Percentiles rank a stretch among this genome's conserved stretches.
These are phyloP conservation scores for Trichodelitschia bisporula DNA, from an alignment of 495 filamentous ascomycete genomes.

Conservation along the genomic window DNA sequence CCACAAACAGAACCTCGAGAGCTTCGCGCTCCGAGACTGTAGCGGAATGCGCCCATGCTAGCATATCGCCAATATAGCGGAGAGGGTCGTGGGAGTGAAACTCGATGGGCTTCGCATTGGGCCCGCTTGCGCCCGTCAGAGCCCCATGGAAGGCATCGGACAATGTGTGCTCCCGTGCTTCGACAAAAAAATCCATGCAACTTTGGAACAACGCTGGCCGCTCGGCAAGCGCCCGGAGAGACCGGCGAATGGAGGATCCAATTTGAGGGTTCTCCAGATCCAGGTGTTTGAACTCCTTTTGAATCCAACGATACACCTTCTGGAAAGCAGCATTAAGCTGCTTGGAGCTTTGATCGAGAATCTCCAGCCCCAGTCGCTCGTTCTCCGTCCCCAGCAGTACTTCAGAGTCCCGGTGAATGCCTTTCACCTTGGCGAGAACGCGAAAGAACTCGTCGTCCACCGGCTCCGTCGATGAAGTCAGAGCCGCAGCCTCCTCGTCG, in stretches of 20 bases:
- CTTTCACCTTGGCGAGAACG: conserved; percentile 57
- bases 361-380: conserved; percentile 60
- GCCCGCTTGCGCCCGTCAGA: conserved; percentile 40
- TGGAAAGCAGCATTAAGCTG: conserved; percentile 81
- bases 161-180: conserved; percentile 66
- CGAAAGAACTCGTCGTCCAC: conserved; percentile 73
- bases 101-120: conserved; percentile 65
- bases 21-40: conserved; percentile 85
- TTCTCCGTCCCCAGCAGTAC: conserved; percentile 74
- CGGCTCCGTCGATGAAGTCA: conserved; percentile 54
- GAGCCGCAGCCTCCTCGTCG: conserved; percentile 43
- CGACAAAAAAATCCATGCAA: conserved; percentile 82
- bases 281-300: conserved; percentile 73
- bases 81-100: conserved; percentile 78
- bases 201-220: conserved; percentile 74
- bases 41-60: conserved; percentile 88
- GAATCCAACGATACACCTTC: conserved; percentile 85
- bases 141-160: conserved; percentile 83
- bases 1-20: conserved; percentile 71
- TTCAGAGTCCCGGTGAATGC: conserved; percentile 69
- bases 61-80: conserved; percentile 89
- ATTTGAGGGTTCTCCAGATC: conserved; percentile 93
- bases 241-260: conserved; percentile 58
- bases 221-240: conserved; percentile 72
- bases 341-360: conserved; percentile 73